Conservation (phyloP, 2,329 filamentous ascomycete species). For the Arachnopeziza araneosa region DNA sequence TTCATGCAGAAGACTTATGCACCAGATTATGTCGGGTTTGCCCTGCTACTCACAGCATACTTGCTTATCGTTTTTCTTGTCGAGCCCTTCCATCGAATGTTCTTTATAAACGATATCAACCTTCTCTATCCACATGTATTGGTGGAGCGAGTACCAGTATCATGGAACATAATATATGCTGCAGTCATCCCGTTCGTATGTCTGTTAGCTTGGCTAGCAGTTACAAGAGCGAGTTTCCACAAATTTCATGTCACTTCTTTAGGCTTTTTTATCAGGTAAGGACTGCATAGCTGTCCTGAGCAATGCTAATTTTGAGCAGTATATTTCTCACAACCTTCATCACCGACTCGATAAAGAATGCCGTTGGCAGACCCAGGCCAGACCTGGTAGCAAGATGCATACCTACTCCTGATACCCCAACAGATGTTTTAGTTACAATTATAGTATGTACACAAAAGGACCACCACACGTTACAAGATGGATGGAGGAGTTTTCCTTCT, state of each 20-base stretch:
- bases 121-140: constrained; percentile 85
- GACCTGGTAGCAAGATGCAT: constrained; percentile 86
- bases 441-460: constrained; percentile 68
- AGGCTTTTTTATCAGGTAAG: constrained; percentile 63
- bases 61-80: constrained; percentile 61
- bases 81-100: constrained; percentile 91
- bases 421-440: constrained; percentile 52
- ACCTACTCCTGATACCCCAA: constrained; percentile 48
- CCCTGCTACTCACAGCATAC: constrained; percentile 63
- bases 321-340: constrained; percentile 74
- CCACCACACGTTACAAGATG: constrained; percentile 68
- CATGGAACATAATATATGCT: constrained; percentile 61
- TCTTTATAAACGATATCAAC: constrained; percentile 76
- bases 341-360: constrained; percentile 85
- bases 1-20: constrained; percentile 67
- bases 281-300: constrained; percentile 1
- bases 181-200: constrained; percentile 63
- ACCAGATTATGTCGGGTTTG: constrained; percentile 79
- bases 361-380: constrained; percentile 66
- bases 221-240: constrained; percentile 59
- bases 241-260: constrained; percentile 84
- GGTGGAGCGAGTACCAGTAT: constrained; percentile 74
- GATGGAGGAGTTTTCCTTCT: constrained; percentile 77
- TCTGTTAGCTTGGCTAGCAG: constrained; percentile 59
- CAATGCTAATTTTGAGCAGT: constrained; percentile 7